Evolutionary conservation across 495 filamentous ascomycete species (phyloP).

Genomic region (Cercophora newfieldiana): DNA sequence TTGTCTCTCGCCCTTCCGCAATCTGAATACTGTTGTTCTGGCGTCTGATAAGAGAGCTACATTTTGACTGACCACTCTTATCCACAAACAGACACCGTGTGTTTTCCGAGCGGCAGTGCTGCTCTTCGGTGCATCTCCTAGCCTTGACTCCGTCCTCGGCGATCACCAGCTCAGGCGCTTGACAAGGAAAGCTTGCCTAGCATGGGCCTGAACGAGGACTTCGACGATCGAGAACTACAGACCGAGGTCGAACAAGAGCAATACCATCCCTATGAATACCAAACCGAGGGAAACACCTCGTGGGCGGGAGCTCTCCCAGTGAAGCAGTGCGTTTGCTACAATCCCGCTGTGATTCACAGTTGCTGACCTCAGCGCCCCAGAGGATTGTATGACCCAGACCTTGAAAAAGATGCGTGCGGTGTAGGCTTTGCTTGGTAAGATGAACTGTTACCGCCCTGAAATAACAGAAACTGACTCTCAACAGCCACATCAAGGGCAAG

Average conservation of each 20-base stretch:
- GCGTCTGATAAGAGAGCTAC: not conserved
- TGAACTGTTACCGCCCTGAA: not conserved
- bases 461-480: constrained; percentile 11
- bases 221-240: constrained; percentile 57
- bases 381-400: constrained; percentile 92
- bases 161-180: constrained; percentile 17
- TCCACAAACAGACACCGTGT: not conserved
- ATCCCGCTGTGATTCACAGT: not conserved
- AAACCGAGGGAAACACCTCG: constrained; percentile 82
- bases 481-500: constrained; percentile 94
- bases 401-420: constrained; percentile 99
- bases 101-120: constrained; percentile 19
- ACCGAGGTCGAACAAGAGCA: constrained; percentile 52
- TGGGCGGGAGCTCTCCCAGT: constrained; percentile 95
- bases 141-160: constrained; percentile 6
- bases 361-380: constrained; percentile 23
- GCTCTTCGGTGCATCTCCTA: constrained; percentile 11
- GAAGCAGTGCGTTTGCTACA: constrained; percentile 65
- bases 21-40: not conserved
- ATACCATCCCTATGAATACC: constrained; percentile 75
- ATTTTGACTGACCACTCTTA: not conserved
- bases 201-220: constrained; percentile 58
- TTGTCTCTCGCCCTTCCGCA: not conserved
- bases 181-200: constrained; percentile 50
- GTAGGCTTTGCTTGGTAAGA: constrained; percentile 98